Evolutionary conservation across 495 filamentous ascomycete genomes (phyloP), one percentile per base, ranked within the genome.

Genomic region (Aspergillus diversus): DNA sequence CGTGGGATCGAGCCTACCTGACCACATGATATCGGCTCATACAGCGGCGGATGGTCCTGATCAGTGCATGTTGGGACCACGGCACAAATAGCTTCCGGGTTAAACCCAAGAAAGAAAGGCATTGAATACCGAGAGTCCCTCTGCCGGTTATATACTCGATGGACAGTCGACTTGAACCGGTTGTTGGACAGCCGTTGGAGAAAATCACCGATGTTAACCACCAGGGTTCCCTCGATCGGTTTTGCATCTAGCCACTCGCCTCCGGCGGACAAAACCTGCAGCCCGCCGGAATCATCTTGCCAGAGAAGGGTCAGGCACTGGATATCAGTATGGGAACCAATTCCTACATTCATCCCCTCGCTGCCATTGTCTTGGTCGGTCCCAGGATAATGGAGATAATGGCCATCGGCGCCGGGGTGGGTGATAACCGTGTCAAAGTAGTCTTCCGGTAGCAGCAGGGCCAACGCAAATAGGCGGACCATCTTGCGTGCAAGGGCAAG

Each of bases 161-260:
- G 86, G 49, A 87, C 80, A 0, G 84, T 88, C 8, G 82, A 86
- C 65, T 81, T 83, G 63, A 87, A 86, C 56, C 74, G 69, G 66
- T 86, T 82, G 64, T 89, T 90, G 31, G 82, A 87, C 55, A 87
- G 77, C 12, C 85, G 74, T 77, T 85, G 82, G 75, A 89, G 76
- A 64, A 87, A 85, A 66, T 89, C 87, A 0, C 85, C 87, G 58
- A 90, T 84, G 70, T 90, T 90, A 35, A 90, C 85, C 4, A 89
- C 87, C 12, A 87, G 70, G 0, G 85, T 84, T 13, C 84, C 85
- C 49, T 80, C 66, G 21, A 87, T 73, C 0, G 86, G 86, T 15
- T 73, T 53, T 7, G 76, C 85, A 65, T 81, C 80, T 15, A 88
- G 69, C 84, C 83, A 87, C 58, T 80, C 78, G 8, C 81, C 82